Base-by-base conservation (phyloP, 768 basidiomycete species). In the Mycena capillaripes region DNA sequence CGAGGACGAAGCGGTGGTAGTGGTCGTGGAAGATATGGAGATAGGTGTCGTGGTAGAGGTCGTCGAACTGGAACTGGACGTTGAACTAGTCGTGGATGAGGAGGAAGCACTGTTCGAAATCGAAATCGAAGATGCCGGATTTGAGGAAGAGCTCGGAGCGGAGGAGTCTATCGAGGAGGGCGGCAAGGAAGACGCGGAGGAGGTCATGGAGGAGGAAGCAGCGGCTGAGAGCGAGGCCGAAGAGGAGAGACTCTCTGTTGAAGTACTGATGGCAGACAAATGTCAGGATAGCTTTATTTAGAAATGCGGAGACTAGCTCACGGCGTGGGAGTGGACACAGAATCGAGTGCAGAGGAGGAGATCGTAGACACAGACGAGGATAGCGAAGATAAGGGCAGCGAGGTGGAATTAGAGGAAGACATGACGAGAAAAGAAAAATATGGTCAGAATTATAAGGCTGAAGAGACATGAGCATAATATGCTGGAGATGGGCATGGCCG, bases 181-280 rank as follows among this genome's bases (percentile, higher is more conserved):
- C 36, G 36, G n/a, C n/a, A n/a, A 36, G 36, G 36, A 36, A 12
- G 68, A 52, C 19, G 63, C 44, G 17, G 53, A 34, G n/a, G 71
- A 48, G n/a, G 76, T 23, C 58, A 71, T 53, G 14, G 78, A 53
- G 34, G 78, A 66, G 32, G 77, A 69, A 50, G 72, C 53, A 40
- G 77, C 50, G 27, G 73, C 60, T 53, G 78, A 74, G 75, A 67
- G 46, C 58, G 53, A 52, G 50, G 74, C 38, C 25, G 78, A 69
- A 40, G 70, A 59, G 48, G 77, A 53, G 44, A 71, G 50, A 21
- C 75, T 66, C 56, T 62, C 66, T 70, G 74, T 65, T 65, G 59
- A 32, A 65, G 38, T 44, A 71, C 48, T 66, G 72, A 66, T 58
- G 60, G 29, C 38, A 25, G 32, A 64, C 60, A 34, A 73, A 63